phyloP scores from a whole-genome alignment of 495 filamentous ascomycete species.

The Xylaria longipes region DNA sequence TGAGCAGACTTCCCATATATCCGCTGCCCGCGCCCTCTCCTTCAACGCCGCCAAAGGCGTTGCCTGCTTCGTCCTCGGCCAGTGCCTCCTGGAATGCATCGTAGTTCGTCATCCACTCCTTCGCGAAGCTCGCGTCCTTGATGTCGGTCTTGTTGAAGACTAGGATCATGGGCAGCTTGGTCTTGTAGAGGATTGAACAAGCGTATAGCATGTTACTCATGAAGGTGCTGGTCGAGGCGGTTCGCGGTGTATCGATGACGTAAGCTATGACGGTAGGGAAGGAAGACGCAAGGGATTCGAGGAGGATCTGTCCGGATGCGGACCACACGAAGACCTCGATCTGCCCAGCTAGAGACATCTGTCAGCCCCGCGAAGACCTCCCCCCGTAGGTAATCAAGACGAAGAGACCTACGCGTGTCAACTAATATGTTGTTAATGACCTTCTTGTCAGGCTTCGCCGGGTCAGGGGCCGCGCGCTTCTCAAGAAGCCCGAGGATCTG shows the following conservation, averaged over 20 bases:
- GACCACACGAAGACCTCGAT: constrained; percentile 99
- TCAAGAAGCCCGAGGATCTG: constrained; percentile 89
- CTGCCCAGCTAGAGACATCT: constrained; percentile 66
- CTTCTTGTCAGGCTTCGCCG: constrained; percentile 63
- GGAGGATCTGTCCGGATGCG: constrained; percentile 89
- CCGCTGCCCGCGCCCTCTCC: constrained; percentile 75
- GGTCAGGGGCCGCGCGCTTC: constrained; percentile 77
- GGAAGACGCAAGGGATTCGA: constrained; percentile 87
- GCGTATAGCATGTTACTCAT: constrained; percentile 99
- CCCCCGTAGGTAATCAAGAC: background rate
- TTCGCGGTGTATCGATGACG: constrained; percentile 94
- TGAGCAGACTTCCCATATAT: constrained; percentile 95
- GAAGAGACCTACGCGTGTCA: constrained; percentile 70
- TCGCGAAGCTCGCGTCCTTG: constrained; percentile 86
- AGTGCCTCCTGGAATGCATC: constrained; percentile 93
- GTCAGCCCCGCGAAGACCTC: background rate
- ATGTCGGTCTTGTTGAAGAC: constrained; percentile 99
- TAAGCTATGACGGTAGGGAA: constrained; percentile 98
- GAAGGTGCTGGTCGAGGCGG: constrained; percentile 90
- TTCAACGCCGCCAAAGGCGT: constrained; percentile 77
- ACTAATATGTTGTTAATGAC: constrained; percentile 84
- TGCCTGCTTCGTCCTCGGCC: constrained; percentile 75
- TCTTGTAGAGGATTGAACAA: constrained; percentile 98
- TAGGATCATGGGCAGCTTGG: constrained; percentile 95
- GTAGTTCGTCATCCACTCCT: constrained; percentile 99